Evolutionary conservation across 2,329 filamentous ascomycete genomes (phyloP).

Genomic region (Aspergillus chevalieri): DNA sequence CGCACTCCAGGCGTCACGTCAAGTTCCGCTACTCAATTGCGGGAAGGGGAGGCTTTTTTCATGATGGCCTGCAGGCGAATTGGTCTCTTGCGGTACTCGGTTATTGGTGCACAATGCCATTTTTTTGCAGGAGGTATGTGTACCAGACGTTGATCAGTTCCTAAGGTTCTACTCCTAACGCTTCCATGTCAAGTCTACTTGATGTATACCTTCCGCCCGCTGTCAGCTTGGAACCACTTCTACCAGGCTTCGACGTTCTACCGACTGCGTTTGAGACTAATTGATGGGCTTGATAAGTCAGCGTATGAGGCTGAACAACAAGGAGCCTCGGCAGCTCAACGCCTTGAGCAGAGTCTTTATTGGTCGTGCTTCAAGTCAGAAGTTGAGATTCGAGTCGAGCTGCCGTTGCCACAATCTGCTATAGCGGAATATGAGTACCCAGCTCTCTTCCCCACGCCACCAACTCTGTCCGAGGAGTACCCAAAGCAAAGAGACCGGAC

Average conservation of each 20-base stretch:
- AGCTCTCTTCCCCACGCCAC: conserved; percentile 24
- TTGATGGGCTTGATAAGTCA: conserved; percentile 8
- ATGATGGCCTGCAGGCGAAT: conserved; percentile 24
- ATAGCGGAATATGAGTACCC: conserved; percentile 33
- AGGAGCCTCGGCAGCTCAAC: conserved; percentile 13
- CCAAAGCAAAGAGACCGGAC: background rate
- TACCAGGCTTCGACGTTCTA: conserved; percentile 26
- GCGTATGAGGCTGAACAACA: conserved; percentile 4
- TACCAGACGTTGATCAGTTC: conserved; percentile 10
- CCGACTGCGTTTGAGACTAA: conserved; percentile 29
- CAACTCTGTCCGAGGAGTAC: conserved; percentile 13
- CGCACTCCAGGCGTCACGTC: background rate
- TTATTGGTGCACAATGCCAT: conserved; percentile 34
- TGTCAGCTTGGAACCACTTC: conserved; percentile 36
- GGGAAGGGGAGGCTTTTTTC: conserved; percentile 24
- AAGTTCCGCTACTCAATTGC: conserved; percentile 5
- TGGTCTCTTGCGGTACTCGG: conserved; percentile 20
- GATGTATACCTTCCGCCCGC: conserved; percentile 35
- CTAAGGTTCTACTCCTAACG: background rate
- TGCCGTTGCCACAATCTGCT: conserved; percentile 32
- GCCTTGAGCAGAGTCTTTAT: conserved; percentile 37
- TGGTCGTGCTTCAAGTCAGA: conserved; percentile 44
- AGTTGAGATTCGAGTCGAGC: conserved; percentile 36
- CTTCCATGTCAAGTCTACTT: background rate
- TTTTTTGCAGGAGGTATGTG: conserved; percentile 37